phyloP scores from a whole-genome alignment of 176 grass and related monocot genomes.

The Oryza rufipogon region DNA sequence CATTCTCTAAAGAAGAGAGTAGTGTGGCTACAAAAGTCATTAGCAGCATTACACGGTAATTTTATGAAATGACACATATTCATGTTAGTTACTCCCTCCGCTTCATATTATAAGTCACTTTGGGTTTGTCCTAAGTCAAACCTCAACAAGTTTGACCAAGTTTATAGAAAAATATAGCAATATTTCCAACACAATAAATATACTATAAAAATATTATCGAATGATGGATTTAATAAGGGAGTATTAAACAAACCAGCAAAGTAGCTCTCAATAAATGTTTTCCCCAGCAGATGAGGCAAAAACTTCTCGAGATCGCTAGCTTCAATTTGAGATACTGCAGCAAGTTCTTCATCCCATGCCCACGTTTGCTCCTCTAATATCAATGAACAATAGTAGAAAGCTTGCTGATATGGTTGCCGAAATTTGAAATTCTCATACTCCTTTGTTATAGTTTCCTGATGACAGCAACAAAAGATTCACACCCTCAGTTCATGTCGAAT shows the following conservation, averaged over 20 bases:
- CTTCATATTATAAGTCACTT: no score
- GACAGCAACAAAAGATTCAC: slow-evolving; percentile 23
- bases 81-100: background rate
- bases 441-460: slow-evolving; percentile 87
- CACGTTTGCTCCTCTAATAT: slow-evolving; percentile 75
- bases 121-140: no score
- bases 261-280: slow-evolving; percentile 85
- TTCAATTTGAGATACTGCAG: slow-evolving; percentile 73
- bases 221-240: no score
- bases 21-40: background rate
- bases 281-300: slow-evolving; percentile 64
- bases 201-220: no score
- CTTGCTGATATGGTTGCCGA: slow-evolving; percentile 76
- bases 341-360: slow-evolving; percentile 87
- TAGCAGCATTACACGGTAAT: slow-evolving; percentile 4
- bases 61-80: slow-evolving; percentile 10
- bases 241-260: slow-evolving; percentile 64
- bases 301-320: slow-evolving; percentile 58
- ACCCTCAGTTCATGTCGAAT: background rate
- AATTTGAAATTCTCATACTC: slow-evolving; percentile 89
- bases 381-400: slow-evolving; percentile 69
- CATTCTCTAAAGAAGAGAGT: background rate
- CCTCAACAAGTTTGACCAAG: no score
- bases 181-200: no score
- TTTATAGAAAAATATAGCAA: no score